These are phyloP conservation scores for Euphorbia celastroides DNA, from an alignment of 441 rosid species.

Conservation along the genomic window DNA sequence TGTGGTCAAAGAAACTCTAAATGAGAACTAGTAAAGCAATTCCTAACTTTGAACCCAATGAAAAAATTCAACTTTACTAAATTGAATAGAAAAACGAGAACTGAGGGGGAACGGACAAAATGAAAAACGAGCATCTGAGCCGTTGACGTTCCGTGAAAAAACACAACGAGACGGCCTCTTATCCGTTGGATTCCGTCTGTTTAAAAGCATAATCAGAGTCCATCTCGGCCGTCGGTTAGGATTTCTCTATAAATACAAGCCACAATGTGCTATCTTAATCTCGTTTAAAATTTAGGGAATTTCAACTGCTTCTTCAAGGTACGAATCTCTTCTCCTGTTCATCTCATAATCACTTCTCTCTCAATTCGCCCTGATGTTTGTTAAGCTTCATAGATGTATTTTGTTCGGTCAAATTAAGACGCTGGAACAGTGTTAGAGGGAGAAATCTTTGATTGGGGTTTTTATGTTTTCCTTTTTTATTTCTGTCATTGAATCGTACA, in stretches of 20 bases:
- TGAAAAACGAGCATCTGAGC: constrained; percentile 16
- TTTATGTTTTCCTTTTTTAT: too few species aligned
- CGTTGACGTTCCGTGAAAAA: constrained; percentile 18
- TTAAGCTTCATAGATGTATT: neutral
- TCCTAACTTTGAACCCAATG: too few species aligned
- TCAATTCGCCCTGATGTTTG: neutral
- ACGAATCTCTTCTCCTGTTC: neutral
- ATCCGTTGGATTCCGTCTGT: constrained; percentile 22
- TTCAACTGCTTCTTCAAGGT: constrained; percentile 7
- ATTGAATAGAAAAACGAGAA: too few species aligned
- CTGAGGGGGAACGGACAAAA: constrained; percentile 9
- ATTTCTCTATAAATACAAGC: constrained; percentile 8
- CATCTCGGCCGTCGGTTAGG: constrained; percentile 17
- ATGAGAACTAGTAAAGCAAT: too few species aligned
- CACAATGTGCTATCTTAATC: too few species aligned
- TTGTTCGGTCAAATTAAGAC: neutral
- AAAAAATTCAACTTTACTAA: too few species aligned
- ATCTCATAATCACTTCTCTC: neutral
- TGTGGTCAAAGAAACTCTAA: too few species aligned
- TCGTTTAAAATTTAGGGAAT: neutral
- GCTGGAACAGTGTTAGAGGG: neutral
- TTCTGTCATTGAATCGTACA: neutral
- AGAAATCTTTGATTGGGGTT: neutral
- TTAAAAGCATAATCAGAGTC: neutral
- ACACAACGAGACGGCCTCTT: constrained; percentile 12